These are phyloP conservation scores for Colletotrichum abscissum DNA, from an alignment of 2,329 filamentous ascomycete species.

Conservation along the genomic window DNA sequence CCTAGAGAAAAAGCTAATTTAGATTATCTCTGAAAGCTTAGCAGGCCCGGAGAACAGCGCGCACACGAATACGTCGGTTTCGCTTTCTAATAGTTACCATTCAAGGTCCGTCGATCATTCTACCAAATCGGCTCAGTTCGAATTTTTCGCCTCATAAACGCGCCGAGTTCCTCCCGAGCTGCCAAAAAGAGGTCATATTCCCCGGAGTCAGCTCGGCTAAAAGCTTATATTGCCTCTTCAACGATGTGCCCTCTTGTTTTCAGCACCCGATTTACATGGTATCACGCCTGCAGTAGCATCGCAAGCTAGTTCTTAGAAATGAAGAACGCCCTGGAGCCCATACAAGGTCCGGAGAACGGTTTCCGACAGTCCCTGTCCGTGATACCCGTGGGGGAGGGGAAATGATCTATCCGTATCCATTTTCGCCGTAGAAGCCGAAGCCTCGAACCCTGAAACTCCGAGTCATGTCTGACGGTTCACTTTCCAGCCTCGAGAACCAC, in stretches of 20 bases:
- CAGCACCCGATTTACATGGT: too few species aligned
- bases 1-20: not conserved
- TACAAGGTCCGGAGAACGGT: not conserved
- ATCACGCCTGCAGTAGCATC: too few species aligned
- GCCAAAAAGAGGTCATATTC: too few species aligned
- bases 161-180: too few species aligned
- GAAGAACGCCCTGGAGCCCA: not conserved
- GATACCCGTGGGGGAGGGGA: not conserved
- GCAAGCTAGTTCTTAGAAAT: not conserved
- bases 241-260: too few species aligned
- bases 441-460: not conserved
- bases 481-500: rapidly evolving
- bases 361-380: not conserved
- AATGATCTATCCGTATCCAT: not conserved
- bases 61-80: not conserved
- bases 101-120: too few species aligned
- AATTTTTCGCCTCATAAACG: too few species aligned
- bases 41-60: too few species aligned
- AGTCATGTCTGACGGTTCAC: not conserved
- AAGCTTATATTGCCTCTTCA: too few species aligned
- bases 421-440: not conserved
- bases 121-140: too few species aligned
- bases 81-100: not conserved
- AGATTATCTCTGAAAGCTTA: not conserved
- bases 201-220: too few species aligned